Evolutionary conservation across 192 early-diverging fungal species (phyloP), one percentile per base, ranked within the genome.

Genomic region (Allomyces macrogynus): DNA sequence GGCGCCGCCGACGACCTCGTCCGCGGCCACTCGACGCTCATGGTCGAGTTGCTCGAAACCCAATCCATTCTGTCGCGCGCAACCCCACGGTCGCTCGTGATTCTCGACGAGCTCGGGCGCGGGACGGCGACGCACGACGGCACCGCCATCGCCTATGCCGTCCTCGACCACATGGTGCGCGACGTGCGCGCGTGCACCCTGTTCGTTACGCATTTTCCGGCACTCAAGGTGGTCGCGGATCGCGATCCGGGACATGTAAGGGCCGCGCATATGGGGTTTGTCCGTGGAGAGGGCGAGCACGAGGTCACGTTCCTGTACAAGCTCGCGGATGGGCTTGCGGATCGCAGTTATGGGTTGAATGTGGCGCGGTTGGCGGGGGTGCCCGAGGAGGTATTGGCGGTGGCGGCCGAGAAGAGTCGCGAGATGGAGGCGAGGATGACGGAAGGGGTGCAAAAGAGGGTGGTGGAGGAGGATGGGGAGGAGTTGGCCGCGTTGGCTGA

Each of bases 191-290:
- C 79, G 1, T 76, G 82, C 11, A 76, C 73, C 0, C 60, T 91
- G 24, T 92, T 90, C 77, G 86, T 89, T 20, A 90, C 88, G 0
- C 90, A 92, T 72, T 89, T 86, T 65, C 83, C 88, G 12, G 81
- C 82, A 4, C 68, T 90, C 9, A 78, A 77, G 0, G 65, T 68
- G 23, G 63, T 77, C 14, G 78, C 68, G 10, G 60, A 66, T 0
- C 61, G 74, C 61, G 76, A 70, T 25, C 67, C 74, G 1, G 61
- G 64, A 1, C 64, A 63, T 0, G 62, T 71, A 18, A 62, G 70
- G 4, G 81, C 76, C 42, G 71, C 62, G 16, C 75, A 76, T 62
- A 83, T 84, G 80, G 75, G 74, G 18, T 82, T 76, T 60, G 67
- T 81, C 40, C 10, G 60, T 61, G 26, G 63, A 43, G 10, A 43